These are phyloP conservation scores for Entelexis paramagnoliae DNA, from an alignment of 1,139 yeast genomes.

Conservation along the genomic window DNA sequence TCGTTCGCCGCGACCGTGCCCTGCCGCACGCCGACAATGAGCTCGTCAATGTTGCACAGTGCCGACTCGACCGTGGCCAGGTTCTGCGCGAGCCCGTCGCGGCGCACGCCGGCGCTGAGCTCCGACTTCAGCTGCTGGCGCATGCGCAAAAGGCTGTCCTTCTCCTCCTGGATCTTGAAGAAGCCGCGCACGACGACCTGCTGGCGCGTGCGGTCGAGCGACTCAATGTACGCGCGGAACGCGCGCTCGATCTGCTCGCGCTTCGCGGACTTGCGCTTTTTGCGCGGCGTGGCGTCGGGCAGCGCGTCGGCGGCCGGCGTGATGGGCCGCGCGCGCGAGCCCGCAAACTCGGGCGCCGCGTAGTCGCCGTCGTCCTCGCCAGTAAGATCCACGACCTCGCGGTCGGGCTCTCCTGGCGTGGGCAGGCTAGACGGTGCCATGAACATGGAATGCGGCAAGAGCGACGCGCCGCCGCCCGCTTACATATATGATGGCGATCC, in stretches of 20 bases:
- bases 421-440: background rate
- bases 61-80: constrained; percentile 5
- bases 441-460: background rate
- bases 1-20: constrained; percentile 3
- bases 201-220: background rate
- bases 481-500: too few relatives aligned
- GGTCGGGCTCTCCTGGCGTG: background rate
- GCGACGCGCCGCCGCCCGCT: background rate
- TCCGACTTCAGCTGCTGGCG: constrained; percentile 5
- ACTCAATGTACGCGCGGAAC: constrained; percentile 3
- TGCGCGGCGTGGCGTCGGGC: constrained; percentile 5
- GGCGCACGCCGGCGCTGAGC: background rate
- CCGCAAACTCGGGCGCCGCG: background rate
- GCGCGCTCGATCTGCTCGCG: constrained; percentile 7
- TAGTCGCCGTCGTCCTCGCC: constrained; percentile 8
- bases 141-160: constrained; percentile 7
- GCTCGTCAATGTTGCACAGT: constrained; percentile 10
- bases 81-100: background rate
- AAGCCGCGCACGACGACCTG: constrained; percentile 1
- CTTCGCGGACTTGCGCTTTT: constrained; percentile 11
- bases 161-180: constrained; percentile 1
- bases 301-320: constrained; percentile 1
- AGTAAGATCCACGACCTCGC: constrained; percentile 14
- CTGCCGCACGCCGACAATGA: background rate
- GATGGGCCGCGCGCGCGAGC: background rate